These are phyloP conservation scores for Aspergillus eucalypticola DNA, from an alignment of 2,329 filamentous ascomycete genomes.

Conservation along the genomic window DNA sequence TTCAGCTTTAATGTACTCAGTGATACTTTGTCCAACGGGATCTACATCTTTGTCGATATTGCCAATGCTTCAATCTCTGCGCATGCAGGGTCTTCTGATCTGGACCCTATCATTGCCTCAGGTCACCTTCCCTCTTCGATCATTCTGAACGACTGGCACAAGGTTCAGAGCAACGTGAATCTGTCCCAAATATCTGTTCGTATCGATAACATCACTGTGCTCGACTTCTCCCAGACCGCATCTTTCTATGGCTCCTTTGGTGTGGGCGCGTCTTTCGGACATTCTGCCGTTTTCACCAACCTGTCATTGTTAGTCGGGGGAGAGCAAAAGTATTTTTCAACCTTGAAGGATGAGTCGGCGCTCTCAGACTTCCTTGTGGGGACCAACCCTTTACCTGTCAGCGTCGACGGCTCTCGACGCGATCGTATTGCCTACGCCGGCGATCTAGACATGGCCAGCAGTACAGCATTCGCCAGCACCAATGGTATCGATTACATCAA, in stretches of 20 bases:
- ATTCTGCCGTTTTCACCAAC: slow-evolving; percentile 22
- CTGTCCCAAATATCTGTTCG: slow-evolving; percentile 5
- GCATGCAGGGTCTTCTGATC: slow-evolving; percentile 14
- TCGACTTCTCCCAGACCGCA: slow-evolving; percentile 30
- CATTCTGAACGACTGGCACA: slow-evolving; percentile 12
- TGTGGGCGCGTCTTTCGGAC: slow-evolving; percentile 33
- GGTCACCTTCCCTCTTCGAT: slow-evolving; percentile 4
- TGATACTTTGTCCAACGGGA: slow-evolving; percentile 32
- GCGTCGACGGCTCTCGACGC: slow-evolving; percentile 38
- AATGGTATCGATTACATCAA: slow-evolving; percentile 15
- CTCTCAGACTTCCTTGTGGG: slow-evolving; percentile 39
- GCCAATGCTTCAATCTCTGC: slow-evolving; percentile 16
- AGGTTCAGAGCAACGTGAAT: slow-evolving; percentile 11
- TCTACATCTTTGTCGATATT: slow-evolving; percentile 32
- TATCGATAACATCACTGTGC: slow-evolving; percentile 12
- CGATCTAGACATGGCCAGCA: slow-evolving; percentile 14
- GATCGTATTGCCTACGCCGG: slow-evolving; percentile 20
- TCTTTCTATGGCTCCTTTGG: slow-evolving; percentile 35
- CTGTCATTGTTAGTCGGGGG: slow-evolving; percentile 11
- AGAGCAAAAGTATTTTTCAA: slow-evolving; percentile 25
- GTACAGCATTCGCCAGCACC: slow-evolving; percentile 17
- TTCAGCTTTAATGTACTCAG: slow-evolving; percentile 35
- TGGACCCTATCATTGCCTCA: slow-evolving; percentile 5
- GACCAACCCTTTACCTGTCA: slow-evolving; percentile 33
- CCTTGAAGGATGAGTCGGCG: slow-evolving; percentile 29